A percentile compares a stretch with the other conserved stretches of the same genome.
Evolutionary conservation across 2,329 filamentous ascomycete genomes (phyloP).

Genomic region (Colletotrichum chrysophilum): DNA sequence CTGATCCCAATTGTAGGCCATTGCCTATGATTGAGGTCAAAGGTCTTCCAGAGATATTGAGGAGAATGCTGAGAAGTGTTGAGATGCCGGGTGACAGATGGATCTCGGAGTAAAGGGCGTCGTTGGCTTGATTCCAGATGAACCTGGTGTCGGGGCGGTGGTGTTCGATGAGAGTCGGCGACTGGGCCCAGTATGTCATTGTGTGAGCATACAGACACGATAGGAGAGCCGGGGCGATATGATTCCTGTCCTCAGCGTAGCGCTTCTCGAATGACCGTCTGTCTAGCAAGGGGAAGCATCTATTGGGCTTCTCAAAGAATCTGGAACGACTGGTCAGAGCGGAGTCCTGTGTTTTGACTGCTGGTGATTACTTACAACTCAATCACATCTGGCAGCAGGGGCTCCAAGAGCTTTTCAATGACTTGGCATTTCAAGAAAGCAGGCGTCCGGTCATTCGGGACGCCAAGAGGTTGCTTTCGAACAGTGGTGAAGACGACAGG

Average conservation of each 20-base stretch:
- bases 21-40: slow-evolving; percentile 66
- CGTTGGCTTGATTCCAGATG: slow-evolving; percentile 66
- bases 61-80: slow-evolving; percentile 60
- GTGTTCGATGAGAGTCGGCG: slow-evolving; percentile 45
- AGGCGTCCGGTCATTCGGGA: slow-evolving; percentile 39
- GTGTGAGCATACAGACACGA: slow-evolving; percentile 64
- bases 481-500: slow-evolving; percentile 54
- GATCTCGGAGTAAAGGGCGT: slow-evolving; percentile 64
- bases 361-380: slow-evolving; percentile 41
- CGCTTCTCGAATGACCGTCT: slow-evolving; percentile 56
- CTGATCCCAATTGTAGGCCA: slow-evolving; percentile 52
- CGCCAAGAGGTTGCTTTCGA: slow-evolving; percentile 49
- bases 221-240: slow-evolving; percentile 60
- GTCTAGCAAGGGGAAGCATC: slow-evolving; percentile 67
- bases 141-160: slow-evolving; percentile 63
- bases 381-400: slow-evolving; percentile 55
- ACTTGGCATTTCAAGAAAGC: slow-evolving; percentile 56
- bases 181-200: slow-evolving; percentile 61
- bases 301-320: slow-evolving; percentile 61
- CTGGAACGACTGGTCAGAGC: slow-evolving; percentile 30
- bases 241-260: slow-evolving; percentile 47
- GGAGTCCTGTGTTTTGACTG: no score
- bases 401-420: slow-evolving; percentile 64
- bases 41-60: slow-evolving; percentile 65
- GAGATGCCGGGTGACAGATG: slow-evolving; percentile 63